These are phyloP conservation scores for Xylariaceae sp. DNA, from an alignment of 2,329 filamentous ascomycete species.

Conservation along the genomic window DNA sequence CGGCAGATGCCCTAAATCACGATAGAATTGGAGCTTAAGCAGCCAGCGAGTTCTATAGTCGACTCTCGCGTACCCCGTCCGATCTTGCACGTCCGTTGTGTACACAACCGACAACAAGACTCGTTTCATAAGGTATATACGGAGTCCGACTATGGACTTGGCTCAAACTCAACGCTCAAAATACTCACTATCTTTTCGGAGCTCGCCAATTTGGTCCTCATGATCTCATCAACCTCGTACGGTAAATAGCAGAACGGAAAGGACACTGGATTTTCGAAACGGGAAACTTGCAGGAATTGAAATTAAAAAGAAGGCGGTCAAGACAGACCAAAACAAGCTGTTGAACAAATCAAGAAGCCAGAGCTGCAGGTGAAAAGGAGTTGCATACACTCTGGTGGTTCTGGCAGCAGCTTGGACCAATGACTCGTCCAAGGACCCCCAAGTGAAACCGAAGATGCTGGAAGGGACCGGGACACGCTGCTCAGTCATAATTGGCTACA, in stretches of 20 bases:
- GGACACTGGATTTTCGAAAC: conserved; percentile 10
- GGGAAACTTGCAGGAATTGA: conserved; percentile 27
- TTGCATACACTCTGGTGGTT: conserved; percentile 39
- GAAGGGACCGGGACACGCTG: conserved; percentile 42
- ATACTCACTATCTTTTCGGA: no score
- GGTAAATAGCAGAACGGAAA: not conserved
- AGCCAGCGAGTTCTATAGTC: conserved; percentile 3
- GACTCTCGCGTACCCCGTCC: conserved; percentile 12
- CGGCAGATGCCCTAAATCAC: no score
- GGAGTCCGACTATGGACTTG: not conserved
- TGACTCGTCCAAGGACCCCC: conserved; percentile 27
- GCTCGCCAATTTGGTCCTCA: no score
- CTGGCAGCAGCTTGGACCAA: conserved; percentile 37
- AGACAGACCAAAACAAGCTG: not conserved
- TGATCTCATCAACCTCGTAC: no score
- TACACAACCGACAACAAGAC: conserved; percentile 16
- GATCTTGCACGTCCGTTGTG: not conserved
- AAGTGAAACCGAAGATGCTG: conserved; percentile 49
- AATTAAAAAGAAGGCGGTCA: conserved; percentile 31
- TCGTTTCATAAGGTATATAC: conserved; percentile 21
- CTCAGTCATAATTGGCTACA: conserved; percentile 21
- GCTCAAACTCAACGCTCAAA: not conserved
- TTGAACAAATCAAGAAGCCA: conserved; percentile 27
- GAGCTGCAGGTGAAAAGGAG: conserved; percentile 48
- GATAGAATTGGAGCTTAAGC: not conserved